These are phyloP conservation scores for Candida ortonii DNA, from an alignment of 805 yeast species.

Conservation along the genomic window DNA sequence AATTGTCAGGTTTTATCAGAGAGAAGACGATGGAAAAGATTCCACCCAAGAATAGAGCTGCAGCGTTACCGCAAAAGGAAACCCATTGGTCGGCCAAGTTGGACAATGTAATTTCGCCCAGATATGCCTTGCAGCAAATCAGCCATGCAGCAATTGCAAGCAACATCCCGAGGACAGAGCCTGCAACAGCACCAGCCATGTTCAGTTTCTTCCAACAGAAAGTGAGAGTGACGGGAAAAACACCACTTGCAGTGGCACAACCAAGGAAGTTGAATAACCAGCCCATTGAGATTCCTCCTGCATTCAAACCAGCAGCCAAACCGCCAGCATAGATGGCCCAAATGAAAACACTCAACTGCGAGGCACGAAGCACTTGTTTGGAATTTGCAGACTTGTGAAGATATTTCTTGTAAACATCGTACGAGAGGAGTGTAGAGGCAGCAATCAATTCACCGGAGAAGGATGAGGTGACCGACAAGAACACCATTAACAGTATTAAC, in stretches of 20 bases:
- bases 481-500: conserved; percentile 41
- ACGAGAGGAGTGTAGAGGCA: conserved; percentile 44
- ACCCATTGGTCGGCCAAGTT: conserved; percentile 38
- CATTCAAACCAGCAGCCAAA: conserved; percentile 45
- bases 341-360: conserved; percentile 40
- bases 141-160: conserved; percentile 40
- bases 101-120: conserved; percentile 36
- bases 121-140: conserved; percentile 33
- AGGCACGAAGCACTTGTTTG: conserved; percentile 39
- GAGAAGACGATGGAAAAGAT: conserved; percentile 27
- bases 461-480: conserved; percentile 50
- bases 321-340: conserved; percentile 46
- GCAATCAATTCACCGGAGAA: conserved; percentile 51
- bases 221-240: conserved; percentile 43
- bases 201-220: conserved; percentile 42
- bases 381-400: conserved; percentile 45
- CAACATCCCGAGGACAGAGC: conserved; percentile 44
- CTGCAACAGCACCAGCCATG: conserved; percentile 39
- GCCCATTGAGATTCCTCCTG: conserved; percentile 48
- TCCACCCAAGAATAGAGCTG: conserved; percentile 38
- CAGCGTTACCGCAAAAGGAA: conserved; percentile 40
- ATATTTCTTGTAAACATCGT: conserved; percentile 46
- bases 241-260: conserved; percentile 48
- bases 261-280: conserved; percentile 32
- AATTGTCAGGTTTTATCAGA: conserved; percentile 38